phyloP scores from a whole-genome alignment of 139 green algal species.

The Tetradesmus obliquus region DNA sequence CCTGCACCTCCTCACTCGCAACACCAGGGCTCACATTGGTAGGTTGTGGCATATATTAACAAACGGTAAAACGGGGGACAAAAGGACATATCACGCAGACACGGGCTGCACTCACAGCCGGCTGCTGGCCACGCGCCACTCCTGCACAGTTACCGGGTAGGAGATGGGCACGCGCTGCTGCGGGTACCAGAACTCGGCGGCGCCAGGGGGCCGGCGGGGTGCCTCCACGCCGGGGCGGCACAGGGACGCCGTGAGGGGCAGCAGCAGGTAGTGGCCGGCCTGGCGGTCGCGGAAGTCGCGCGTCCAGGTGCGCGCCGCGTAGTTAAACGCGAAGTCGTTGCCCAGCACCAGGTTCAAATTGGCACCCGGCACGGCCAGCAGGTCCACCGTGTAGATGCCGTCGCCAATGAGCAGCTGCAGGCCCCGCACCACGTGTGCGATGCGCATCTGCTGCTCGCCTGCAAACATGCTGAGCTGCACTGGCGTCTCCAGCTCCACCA shows the following conservation, averaged over 20 bases:
- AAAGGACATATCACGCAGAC: too few species aligned
- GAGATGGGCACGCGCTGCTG: neutral
- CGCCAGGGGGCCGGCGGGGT: neutral
- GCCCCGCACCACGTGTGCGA: neutral
- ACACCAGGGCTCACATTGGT: too few species aligned
- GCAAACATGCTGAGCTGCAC: slow-evolving; percentile 3
- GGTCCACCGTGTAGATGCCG: neutral
- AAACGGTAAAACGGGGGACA: too few species aligned
- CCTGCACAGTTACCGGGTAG: too few species aligned
- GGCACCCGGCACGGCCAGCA: neutral
- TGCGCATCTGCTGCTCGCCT: too few species aligned
- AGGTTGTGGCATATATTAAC: too few species aligned
- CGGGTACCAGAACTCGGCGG: neutral
- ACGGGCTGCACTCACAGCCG: too few species aligned
- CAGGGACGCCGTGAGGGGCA: neutral
- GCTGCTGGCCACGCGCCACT: too few species aligned
- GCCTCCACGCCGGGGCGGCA: neutral
- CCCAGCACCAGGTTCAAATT: neutral
- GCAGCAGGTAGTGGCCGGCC: neutral
- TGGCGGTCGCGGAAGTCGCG: neutral
- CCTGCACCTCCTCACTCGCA: too few species aligned
- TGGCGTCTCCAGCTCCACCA: neutral
- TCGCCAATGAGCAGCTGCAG: slow-evolving; percentile 1
- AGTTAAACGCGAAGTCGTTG: neutral
- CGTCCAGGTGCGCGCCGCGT: neutral